Evolutionary conservation across 495 filamentous ascomycete species (phyloP).

Genomic region (Tuber magnatum): DNA sequence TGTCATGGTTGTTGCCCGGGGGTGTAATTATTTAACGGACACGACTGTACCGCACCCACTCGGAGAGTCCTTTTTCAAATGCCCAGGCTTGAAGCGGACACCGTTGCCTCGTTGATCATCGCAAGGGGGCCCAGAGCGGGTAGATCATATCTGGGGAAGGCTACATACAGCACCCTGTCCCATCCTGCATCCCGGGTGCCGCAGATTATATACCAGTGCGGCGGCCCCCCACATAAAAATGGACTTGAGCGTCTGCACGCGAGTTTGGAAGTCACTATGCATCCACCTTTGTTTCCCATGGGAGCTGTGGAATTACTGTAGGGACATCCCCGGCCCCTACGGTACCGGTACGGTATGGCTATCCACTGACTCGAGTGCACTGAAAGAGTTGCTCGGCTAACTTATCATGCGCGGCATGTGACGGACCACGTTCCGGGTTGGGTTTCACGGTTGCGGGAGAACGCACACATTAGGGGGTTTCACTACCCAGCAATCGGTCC

Average conservation of each 20-base stretch:
- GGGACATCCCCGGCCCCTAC: background rate
- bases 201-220: background rate
- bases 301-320: background rate
- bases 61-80: background rate
- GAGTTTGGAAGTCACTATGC: background rate
- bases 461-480: background rate
- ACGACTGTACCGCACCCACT: too few species aligned
- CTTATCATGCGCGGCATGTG: too few species aligned
- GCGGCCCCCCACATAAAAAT: background rate
- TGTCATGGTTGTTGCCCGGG: too few species aligned
- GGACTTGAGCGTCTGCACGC: background rate
- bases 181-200: too few species aligned
- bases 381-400: background rate
- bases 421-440: too few species aligned
- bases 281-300: background rate
- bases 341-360: too few species aligned
- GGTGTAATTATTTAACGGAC: too few species aligned
- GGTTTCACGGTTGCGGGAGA: background rate
- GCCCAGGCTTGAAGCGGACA: background rate
- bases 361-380: too few species aligned
- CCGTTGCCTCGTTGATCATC: background rate
- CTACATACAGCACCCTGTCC: background rate
- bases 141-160: conserved; percentile 1
- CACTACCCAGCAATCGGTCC: background rate
- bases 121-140: background rate